Evolutionary conservation across 2,329 filamentous ascomycete genomes (phyloP), one percentile per base, ranked within the genome.

Genomic region (Cercospora sp.): DNA sequence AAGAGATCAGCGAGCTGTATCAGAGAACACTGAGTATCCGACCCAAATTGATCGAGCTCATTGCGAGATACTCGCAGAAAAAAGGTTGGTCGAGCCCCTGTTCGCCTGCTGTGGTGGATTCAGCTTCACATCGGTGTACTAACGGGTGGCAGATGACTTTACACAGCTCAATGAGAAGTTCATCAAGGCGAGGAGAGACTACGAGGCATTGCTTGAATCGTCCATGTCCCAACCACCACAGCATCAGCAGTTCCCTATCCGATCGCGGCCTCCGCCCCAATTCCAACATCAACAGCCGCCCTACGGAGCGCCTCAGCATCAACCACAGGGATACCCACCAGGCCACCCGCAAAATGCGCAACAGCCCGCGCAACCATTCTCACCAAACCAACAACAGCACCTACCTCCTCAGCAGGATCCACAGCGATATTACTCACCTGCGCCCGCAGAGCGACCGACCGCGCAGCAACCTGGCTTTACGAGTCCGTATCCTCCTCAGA

Each of bases 131-230:
- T 9, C 37, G 37, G 4, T 21, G 45, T n/a, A 58, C 30, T 51
- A 58, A 61, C 30, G 66, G 18, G 18, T 57, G 9, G 18, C 72
- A 97, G 95, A 99, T 81, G 95, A 99, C 80, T 98, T 99, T 77
- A 97, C 95, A 2, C 94, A 98, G 79, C 84, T 99, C 70, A 99
- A 99, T 77, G 95, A 99, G 80, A 98, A 98, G 82, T 99, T 99
- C 80, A 98, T 99, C 85, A 99, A 99, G 81, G 95, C 95, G 57
- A 90, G 95, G 72, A 88, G 94, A 75, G 95, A 99, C 81, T 99
- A 99, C 79, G 95, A 99, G 81, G 90, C 92, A 32, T 86, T 99
- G n/a, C 85, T 99, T 21, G 95, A 99, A 80, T 91, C 92, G 18
- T 98, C 94, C 66, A 98, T 99, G 94, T 89, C 94, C 1, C 94